A percentile compares a stretch with the other conserved stretches of the same genome.
Evolutionary conservation across 1,284 basidiomycete genomes (phyloP).

Genomic region (Mycocalia duriaeana): DNA sequence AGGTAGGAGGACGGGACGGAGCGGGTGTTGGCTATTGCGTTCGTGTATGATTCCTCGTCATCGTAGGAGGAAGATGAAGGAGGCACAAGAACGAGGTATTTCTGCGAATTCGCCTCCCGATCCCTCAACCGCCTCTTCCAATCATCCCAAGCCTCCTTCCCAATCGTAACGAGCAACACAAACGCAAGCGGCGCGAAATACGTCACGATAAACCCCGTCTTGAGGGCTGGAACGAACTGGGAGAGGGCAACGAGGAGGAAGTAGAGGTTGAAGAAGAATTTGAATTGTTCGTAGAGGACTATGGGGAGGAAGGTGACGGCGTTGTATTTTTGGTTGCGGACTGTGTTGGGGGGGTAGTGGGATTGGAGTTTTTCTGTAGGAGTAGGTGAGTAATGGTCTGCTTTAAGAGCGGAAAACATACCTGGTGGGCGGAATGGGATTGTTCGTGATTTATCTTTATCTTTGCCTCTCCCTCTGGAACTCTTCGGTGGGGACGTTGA

Average conservation of each 20-base stretch:
- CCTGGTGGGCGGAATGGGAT: slow-evolving; percentile 75
- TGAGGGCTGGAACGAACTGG: slow-evolving; percentile 93
- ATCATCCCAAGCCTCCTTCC: slow-evolving; percentile 98
- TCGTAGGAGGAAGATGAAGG: slow-evolving; percentile 25
- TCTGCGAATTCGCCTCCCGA: slow-evolving; percentile 89
- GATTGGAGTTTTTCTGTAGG: slow-evolving; percentile 61
- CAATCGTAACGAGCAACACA: slow-evolving; percentile 92
- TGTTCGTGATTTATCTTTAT: slow-evolving; percentile 63
- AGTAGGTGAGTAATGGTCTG: background rate
- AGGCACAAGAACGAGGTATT: slow-evolving; percentile 78
- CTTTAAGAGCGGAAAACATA: slow-evolving; percentile 24
- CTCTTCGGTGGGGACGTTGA: slow-evolving; percentile 16
- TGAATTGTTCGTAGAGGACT: slow-evolving; percentile 99
- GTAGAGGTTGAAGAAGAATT: slow-evolving; percentile 99
- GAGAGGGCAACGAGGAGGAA: slow-evolving; percentile 95
- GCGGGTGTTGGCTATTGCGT: slow-evolving; percentile 51
- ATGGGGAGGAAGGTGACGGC: slow-evolving; percentile 90
- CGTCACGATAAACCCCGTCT: slow-evolving; percentile 97
- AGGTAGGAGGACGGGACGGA: slow-evolving; percentile 86
- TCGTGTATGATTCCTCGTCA: slow-evolving; percentile 33
- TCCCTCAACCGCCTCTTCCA: slow-evolving; percentile 91
- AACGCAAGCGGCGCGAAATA: slow-evolving; percentile 96
- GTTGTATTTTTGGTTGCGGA: slow-evolving; percentile 98
- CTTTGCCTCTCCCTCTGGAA: slow-evolving; percentile 6
- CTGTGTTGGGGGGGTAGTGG: slow-evolving; percentile 77